phyloP scores from a whole-genome alignment of 2,329 filamentous ascomycete genomes.

The Aaosphaeria arxii region DNA sequence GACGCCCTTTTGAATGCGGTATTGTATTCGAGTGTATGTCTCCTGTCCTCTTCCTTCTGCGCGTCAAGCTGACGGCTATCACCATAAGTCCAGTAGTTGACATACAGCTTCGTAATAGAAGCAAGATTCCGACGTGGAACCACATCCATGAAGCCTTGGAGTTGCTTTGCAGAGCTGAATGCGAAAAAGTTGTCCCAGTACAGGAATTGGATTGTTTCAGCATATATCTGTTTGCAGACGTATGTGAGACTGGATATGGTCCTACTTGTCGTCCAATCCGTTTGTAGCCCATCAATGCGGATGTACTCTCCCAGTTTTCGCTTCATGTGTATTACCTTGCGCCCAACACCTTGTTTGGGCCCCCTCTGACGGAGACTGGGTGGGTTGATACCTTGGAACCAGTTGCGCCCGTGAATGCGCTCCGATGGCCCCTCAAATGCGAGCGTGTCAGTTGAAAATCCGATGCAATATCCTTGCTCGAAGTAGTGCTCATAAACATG shows the following conservation, averaged over 20 bases:
- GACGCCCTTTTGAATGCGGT: conserved; percentile 2
- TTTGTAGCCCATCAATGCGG: conserved; percentile 14
- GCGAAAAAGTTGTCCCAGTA: conserved; percentile 28
- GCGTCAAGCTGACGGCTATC: conserved; percentile 1
- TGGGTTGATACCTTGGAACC: too few relatives aligned
- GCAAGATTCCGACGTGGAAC: conserved; percentile 14
- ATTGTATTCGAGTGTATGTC: too few relatives aligned
- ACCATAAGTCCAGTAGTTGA: conserved; percentile 30
- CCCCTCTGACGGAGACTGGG: neutral
- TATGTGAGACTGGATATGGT: conserved; percentile 11
- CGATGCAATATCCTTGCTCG: conserved; percentile 19
- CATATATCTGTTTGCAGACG: conserved; percentile 25
- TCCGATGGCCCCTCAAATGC: too few relatives aligned
- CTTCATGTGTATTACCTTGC: conserved; percentile 13
- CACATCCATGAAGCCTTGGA: conserved; percentile 21
- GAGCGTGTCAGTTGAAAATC: too few relatives aligned
- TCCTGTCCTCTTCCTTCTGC: conserved; percentile 20
- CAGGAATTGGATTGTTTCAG: conserved; percentile 23
- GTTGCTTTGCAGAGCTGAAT: conserved; percentile 23
- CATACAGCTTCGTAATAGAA: conserved; percentile 22
- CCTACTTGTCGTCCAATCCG: conserved; percentile 21
- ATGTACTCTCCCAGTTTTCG: conserved; percentile 15
- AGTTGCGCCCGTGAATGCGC: too few relatives aligned
- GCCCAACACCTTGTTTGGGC: neutral
- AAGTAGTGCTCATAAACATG: conserved; percentile 45